These are phyloP conservation scores for Crataegus laevigata DNA, from an alignment of 306 rosid genomes.

Conservation along the genomic window DNA sequence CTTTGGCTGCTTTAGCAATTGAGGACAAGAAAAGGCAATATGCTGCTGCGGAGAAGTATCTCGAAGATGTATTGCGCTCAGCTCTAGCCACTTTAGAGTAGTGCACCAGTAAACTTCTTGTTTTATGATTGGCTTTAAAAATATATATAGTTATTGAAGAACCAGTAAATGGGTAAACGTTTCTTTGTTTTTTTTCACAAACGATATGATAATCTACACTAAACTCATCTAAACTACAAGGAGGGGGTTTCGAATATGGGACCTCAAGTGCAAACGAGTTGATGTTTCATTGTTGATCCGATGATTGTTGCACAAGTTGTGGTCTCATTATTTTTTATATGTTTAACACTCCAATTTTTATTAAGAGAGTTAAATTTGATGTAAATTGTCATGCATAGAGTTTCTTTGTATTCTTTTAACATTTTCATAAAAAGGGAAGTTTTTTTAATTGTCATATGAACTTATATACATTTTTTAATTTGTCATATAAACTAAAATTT, in stretches of 20 bases:
- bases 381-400: not conserved
- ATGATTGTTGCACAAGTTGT: not conserved
- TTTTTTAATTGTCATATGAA: too few relatives aligned
- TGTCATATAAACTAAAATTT: too few relatives aligned
- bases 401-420: too few relatives aligned
- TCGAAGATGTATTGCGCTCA: constrained; percentile 82
- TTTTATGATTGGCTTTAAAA: not conserved
- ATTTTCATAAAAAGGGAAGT: too few relatives aligned
- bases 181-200: not conserved
- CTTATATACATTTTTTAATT: too few relatives aligned
- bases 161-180: not conserved
- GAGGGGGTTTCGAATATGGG: too few relatives aligned
- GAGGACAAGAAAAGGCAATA: constrained; percentile 94
- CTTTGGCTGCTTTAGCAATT: constrained; percentile 92
- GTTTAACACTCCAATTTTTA: not conserved
- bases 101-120: not conserved
- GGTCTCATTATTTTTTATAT: not conserved
- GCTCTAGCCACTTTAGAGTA: constrained; percentile 64
- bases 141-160: not conserved
- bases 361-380: not conserved
- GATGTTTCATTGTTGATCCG: not conserved
- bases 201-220: too few relatives aligned
- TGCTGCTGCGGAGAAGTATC: constrained; percentile 88
- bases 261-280: not conserved
- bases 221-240: too few relatives aligned